phyloP scores from a whole-genome alignment of 495 filamentous ascomycete genomes.

The Penicillium waksmanii region DNA sequence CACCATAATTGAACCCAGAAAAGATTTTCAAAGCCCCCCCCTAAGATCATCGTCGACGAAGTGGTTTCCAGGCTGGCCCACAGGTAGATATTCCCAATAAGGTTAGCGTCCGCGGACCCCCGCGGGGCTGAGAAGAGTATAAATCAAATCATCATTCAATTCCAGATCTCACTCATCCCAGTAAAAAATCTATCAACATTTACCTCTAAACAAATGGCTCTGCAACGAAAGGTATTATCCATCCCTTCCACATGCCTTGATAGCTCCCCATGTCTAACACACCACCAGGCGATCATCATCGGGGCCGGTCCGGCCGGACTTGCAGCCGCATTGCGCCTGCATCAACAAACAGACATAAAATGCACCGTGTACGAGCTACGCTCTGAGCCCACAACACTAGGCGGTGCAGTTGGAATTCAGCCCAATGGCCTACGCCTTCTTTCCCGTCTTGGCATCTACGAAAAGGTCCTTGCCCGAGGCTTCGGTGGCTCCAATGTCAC shows the following conservation, averaged over 20 bases:
- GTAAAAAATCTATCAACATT: not conserved
- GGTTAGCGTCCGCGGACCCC: conserved; percentile 11
- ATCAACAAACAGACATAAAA: conserved; percentile 32
- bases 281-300: conserved; percentile 49
- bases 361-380: conserved; percentile 39
- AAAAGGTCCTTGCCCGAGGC: conserved; percentile 31
- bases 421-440: conserved; percentile 55
- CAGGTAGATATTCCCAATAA: not conserved
- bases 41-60: too few relatives aligned
- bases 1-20: too few relatives aligned
- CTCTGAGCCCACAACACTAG: conserved; percentile 41
- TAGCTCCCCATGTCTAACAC: not conserved
- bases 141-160: not conserved
- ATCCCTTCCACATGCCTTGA: not conserved
- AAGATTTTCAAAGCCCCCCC: too few relatives aligned
- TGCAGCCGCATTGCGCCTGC: conserved; percentile 32
- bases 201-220: conserved; percentile 4
- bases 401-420: conserved; percentile 50
- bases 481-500: conserved; percentile 25
- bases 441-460: conserved; percentile 39
- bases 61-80: not conserved
- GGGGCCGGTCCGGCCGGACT: conserved; percentile 55
- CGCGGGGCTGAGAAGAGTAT: not conserved
- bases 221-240: conserved; percentile 16
- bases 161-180: not conserved